Percentiles rank a stretch among this genome's conserved stretches.
These are phyloP conservation scores for Platanthera guangdongensis DNA, from an alignment of 106 monocot species.

Conservation along the genomic window DNA sequence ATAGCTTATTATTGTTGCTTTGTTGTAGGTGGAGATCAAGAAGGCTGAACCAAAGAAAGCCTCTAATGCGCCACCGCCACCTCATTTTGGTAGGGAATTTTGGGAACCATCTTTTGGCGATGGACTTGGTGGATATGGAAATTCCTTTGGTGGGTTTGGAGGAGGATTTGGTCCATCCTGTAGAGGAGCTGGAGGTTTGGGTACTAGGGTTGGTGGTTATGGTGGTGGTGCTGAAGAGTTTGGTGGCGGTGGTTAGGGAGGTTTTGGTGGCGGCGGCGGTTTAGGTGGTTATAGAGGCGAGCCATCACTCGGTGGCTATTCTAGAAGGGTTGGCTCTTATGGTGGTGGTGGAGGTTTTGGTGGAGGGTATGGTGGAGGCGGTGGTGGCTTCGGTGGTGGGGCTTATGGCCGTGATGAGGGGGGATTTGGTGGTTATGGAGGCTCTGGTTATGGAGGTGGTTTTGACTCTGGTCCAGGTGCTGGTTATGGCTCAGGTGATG, in stretches of 20 bases:
- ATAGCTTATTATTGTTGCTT: too few species aligned
- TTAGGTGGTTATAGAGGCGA: conserved; percentile 60
- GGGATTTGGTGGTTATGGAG: conserved; percentile 50
- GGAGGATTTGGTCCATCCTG: conserved; percentile 50
- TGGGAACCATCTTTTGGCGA: conserved; percentile 53
- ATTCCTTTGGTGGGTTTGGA: conserved; percentile 42
- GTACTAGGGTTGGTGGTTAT: conserved; percentile 42
- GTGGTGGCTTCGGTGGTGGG: conserved; percentile 20
- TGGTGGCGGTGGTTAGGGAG: conserved; percentile 51
- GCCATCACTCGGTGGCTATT: conserved; percentile 54
- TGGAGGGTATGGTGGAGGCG: conserved; percentile 25
- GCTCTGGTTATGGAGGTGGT: conserved; percentile 57
- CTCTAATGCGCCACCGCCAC: conserved; percentile 30
- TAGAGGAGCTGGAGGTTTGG: conserved; percentile 42
- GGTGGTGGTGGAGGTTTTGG: conserved; percentile 46
- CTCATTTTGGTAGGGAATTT: conserved; percentile 55
- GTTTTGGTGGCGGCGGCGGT: conserved; percentile 37
- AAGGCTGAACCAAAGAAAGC: conserved; percentile 99
- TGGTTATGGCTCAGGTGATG: conserved; percentile 57
- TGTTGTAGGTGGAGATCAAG: conserved; percentile 99
- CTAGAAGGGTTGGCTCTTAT: conserved; percentile 49
- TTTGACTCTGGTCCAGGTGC: too few species aligned
- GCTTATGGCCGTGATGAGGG: conserved; percentile 41
- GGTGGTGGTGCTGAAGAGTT: conserved; percentile 43
- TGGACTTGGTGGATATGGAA: conserved; percentile 33